Evolutionary conservation across 148 eudicot genomes (phyloP), one percentile per base, ranked within the genome.

Genomic region (Camellia granthamiana): DNA sequence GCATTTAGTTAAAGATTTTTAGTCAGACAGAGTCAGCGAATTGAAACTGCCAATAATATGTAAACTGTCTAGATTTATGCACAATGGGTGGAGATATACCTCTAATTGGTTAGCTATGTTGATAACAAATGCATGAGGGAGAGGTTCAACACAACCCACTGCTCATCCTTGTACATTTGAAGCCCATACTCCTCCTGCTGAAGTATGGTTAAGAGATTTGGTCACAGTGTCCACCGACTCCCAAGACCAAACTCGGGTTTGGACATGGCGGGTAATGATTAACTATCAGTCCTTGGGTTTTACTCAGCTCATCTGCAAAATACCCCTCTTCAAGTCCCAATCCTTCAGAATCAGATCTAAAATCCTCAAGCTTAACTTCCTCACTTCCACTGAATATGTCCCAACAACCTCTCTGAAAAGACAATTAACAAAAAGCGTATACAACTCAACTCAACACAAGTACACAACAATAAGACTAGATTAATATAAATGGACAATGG

Each of bases 41-140:
- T 30, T 30, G 38, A 30, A 30, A 30, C 1, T 30, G 38, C 1
- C 38, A 30, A 30, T 30, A 30, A 30, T 30, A 30, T 30, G 38
- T 30, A 30, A 30, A 30, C 38, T 30, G 38, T 30, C 38, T 30
- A 30, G 1, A 30, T 30, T 30, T 30, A 30, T 30, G 38, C 38
- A 30, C 38, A 30, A 30, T 0, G 19, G 43, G 38, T 30, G 38
- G 38, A 46, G 21, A 52, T 14, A 21, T 52, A 69, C 72, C 72
- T 21, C 18, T 11, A 55, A 19, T 23, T 74, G 61, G 49, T 21
- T n/a, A 21, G 86, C 84, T 84, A 85, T 15, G 52, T 58, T 85
- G 87, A 84, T 70, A 78, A 60, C 90, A 86, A 12, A 89, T 81
- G 82, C 86, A 86, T 74, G 69, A 69, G 72, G 72, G 16, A 69